These are phyloP conservation scores for Ophiostoma perfectum DNA, from an alignment of 2,329 filamentous ascomycete species.

Conservation along the genomic window DNA sequence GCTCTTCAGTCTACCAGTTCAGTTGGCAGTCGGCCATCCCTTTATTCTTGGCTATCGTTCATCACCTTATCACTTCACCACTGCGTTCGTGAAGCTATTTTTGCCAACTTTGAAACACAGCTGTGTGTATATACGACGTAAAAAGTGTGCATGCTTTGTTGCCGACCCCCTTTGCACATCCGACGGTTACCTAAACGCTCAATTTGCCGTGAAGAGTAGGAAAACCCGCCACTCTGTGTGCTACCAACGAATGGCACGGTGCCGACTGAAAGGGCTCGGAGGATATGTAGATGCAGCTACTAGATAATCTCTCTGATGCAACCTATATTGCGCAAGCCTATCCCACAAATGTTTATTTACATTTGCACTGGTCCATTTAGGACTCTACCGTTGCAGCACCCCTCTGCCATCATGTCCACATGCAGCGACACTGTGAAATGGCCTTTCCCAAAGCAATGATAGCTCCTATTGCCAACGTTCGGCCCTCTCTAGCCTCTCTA, in stretches of 20 bases:
- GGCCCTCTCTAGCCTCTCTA: too few relatives aligned
- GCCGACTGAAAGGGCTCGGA: not conserved
- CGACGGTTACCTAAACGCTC: not conserved
- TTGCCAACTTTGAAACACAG: not conserved
- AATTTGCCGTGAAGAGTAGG: not conserved
- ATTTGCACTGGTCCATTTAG: not conserved
- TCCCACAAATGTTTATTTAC: not conserved
- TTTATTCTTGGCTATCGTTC: not conserved
- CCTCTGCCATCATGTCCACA: not conserved
- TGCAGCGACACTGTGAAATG: not conserved
- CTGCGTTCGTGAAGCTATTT: not conserved
- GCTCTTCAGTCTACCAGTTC: too few relatives aligned
- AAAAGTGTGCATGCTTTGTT: too few relatives aligned
- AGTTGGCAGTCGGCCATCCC: too few relatives aligned
- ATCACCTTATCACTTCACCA: not conserved
- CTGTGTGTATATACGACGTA: not conserved
- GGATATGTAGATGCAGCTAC: not conserved
- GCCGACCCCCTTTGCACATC: not conserved
- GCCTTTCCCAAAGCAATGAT: not conserved
- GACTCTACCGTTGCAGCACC: constrained; percentile 2
- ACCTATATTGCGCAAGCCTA: constrained; percentile 13
- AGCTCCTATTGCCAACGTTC: not conserved
- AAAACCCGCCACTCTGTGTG: not conserved
- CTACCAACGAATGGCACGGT: constrained; percentile 5
- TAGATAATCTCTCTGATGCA: not conserved